These are phyloP conservation scores for Fusarium chlamydosporum DNA, from an alignment of 2,329 filamentous ascomycete species.

Conservation along the genomic window DNA sequence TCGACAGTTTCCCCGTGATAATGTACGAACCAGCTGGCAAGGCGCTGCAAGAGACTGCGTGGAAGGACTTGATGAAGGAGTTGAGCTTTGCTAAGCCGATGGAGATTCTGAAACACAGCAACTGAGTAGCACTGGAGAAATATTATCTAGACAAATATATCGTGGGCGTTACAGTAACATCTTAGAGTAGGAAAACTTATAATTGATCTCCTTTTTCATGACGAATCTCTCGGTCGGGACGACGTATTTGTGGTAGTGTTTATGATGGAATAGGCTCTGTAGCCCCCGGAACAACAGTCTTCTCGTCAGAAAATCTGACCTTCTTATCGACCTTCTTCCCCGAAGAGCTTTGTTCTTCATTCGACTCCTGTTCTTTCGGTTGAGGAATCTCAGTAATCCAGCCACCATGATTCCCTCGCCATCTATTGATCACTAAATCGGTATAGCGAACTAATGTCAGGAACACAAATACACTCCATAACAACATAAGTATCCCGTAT, in stretches of 20 bases:
- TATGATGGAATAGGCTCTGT: neutral
- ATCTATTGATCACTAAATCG: neutral
- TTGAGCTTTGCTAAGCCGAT: conserved; percentile 40
- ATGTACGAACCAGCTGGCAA: conserved; percentile 45
- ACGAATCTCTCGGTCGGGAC: neutral
- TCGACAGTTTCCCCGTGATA: conserved; percentile 29
- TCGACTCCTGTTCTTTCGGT: neutral
- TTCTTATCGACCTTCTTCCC: conserved; percentile 2
- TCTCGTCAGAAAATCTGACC: conserved; percentile 19
- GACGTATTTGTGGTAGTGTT: neutral
- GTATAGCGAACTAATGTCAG: conserved; percentile 2
- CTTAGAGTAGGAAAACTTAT: neutral
- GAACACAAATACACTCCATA: neutral
- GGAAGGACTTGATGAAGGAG: conserved; percentile 46
- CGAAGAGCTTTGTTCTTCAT: neutral
- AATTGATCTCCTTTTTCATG: neutral
- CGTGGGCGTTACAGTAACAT: neutral
- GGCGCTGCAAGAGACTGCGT: conserved; percentile 38
- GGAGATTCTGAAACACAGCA: conserved; percentile 16
- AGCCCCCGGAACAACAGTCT: neutral
- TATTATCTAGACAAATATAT: too few relatives aligned
- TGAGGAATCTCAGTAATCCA: neutral
- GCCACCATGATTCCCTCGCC: too few relatives aligned
- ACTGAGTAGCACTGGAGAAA: neutral
- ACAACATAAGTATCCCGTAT: neutral